These are phyloP conservation scores for Nicotiana knightiana DNA, from an alignment of 257 asterid species.

Conservation along the genomic window DNA sequence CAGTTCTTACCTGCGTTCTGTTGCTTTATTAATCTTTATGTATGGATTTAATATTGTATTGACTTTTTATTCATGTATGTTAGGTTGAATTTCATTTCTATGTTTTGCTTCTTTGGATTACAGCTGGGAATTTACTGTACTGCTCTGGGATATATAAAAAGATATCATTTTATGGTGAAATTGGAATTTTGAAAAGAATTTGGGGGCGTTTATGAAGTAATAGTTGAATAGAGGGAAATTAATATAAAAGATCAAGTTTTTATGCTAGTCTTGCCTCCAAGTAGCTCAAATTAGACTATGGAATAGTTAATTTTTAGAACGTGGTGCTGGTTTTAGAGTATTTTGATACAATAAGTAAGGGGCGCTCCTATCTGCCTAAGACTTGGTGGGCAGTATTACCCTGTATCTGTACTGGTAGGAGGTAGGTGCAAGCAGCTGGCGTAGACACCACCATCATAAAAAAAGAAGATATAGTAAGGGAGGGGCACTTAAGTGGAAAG, in stretches of 20 bases:
- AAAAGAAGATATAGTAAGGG: background rate
- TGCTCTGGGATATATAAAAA: background rate
- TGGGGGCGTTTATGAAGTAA: background rate
- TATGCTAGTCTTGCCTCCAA: background rate
- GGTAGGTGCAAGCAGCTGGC: too few species aligned
- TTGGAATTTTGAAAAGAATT: background rate
- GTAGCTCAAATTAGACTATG: background rate
- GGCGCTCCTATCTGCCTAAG: too few species aligned
- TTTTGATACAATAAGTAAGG: too few species aligned
- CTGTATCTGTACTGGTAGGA: too few species aligned
- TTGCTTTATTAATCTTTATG: background rate
- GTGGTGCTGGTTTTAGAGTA: background rate
- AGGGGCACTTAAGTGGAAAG: background rate
- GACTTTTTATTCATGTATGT: background rate
- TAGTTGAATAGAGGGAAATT: background rate
- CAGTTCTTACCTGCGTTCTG: background rate
- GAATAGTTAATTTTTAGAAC: background rate
- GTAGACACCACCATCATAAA: too few species aligned
- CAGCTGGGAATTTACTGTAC: background rate
- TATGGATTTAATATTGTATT: background rate
- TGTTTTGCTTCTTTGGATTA: background rate
- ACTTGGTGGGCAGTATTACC: too few species aligned
- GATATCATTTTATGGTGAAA: background rate
- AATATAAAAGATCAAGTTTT: background rate
- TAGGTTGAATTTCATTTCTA: background rate